phyloP scores from a whole-genome alignment of 345 rosid genomes.

The Clausena lansium region DNA sequence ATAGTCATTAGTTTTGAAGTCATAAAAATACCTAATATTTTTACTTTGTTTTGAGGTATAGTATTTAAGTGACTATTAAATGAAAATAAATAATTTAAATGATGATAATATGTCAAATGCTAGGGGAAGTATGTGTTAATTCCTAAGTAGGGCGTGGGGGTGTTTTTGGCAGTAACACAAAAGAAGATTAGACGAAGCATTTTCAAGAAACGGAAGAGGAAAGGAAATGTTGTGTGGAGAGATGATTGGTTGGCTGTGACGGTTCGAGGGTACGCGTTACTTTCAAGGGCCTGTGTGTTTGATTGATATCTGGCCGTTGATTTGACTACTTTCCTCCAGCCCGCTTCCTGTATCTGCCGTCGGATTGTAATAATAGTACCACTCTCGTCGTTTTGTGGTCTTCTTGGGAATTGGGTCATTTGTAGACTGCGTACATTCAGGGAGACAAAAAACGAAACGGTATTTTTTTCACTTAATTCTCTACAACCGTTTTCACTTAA shows the following conservation, averaged over 20 bases:
- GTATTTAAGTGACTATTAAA: too few relatives aligned
- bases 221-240: neutral
- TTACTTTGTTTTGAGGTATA: too few relatives aligned
- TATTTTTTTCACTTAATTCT: neutral
- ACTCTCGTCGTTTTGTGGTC: conserved; percentile 20
- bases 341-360: conserved; percentile 18
- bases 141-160: neutral
- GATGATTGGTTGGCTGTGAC: conserved; percentile 20
- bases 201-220: conserved; percentile 15
- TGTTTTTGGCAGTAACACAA: neutral
- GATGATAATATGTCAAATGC: too few relatives aligned
- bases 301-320: conserved; percentile 23
- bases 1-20: too few relatives aligned
- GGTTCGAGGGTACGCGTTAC: conserved; percentile 9
- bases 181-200: conserved; percentile 3
- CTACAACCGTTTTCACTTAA: neutral
- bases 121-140: too few relatives aligned
- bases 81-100: too few relatives aligned
- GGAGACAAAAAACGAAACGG: conserved; percentile 20
- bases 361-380: conserved; percentile 7
- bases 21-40: too few relatives aligned
- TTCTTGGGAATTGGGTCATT: conserved; percentile 27
- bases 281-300: conserved; percentile 9
- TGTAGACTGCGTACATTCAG: conserved; percentile 28
- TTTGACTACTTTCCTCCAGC: neutral